Percentiles rank a stretch among this genome's conserved stretches.
phyloP scores from a whole-genome alignment of 2,329 filamentous ascomycete species.

The Xylogone sp. region DNA sequence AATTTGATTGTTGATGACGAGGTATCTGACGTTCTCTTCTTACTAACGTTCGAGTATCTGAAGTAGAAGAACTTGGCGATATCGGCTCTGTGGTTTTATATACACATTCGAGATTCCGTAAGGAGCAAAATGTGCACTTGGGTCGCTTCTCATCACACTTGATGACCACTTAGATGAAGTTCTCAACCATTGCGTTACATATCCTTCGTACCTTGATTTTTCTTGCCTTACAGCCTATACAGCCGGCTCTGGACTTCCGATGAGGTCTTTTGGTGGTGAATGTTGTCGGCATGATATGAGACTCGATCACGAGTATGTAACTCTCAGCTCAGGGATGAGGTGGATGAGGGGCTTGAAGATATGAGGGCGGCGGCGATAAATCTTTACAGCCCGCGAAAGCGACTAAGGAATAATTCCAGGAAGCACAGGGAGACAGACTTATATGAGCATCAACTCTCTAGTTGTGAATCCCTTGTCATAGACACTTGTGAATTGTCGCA shows the following conservation, averaged over 20 bases:
- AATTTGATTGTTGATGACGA: background rate
- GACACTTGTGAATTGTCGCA: too few species aligned
- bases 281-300: constrained; percentile 13
- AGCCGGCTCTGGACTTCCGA: constrained; percentile 27
- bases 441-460: too few species aligned
- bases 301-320: too few species aligned
- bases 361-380: too few species aligned
- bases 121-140: constrained; percentile 22
- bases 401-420: too few species aligned
- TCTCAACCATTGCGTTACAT: background rate
- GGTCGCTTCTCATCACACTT: constrained; percentile 25
- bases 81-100: constrained; percentile 7
- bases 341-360: too few species aligned
- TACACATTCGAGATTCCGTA: constrained; percentile 20
- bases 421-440: too few species aligned
- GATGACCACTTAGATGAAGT: constrained; percentile 6
- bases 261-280: constrained; percentile 26
- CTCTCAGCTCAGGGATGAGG: too few species aligned
- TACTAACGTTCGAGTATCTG: background rate
- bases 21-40: background rate
- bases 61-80: background rate
- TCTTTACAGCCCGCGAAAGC: too few species aligned
- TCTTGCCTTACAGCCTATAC: constrained; percentile 23
- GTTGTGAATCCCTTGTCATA: too few species aligned
- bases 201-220: constrained; percentile 23